phyloP scores from a whole-genome alignment of 2,329 filamentous ascomycete species.

The Phaeosphaeria sp. region DNA sequence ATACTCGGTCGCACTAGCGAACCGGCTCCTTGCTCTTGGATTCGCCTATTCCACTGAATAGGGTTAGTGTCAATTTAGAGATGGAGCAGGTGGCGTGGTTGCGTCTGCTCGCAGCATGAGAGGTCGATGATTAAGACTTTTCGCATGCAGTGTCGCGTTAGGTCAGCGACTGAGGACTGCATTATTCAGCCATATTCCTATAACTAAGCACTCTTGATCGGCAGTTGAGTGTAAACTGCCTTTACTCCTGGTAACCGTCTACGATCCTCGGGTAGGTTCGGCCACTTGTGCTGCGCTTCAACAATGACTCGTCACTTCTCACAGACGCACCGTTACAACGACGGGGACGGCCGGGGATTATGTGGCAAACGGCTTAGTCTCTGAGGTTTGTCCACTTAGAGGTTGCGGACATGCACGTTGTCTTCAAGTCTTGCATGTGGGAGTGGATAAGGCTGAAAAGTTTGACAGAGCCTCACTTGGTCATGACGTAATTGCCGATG shows the following conservation, averaged over 20 bases:
- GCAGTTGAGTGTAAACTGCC: neutral
- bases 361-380: neutral
- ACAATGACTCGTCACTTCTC: neutral
- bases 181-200: neutral
- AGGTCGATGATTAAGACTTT: neutral
- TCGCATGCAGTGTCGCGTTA: neutral
- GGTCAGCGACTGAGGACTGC: neutral
- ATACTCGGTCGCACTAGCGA: constrained; percentile 18
- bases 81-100: neutral
- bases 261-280: neutral
- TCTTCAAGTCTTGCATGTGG: neutral
- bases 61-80: neutral
- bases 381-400: neutral
- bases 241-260: neutral
- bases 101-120: neutral
- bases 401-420: neutral
- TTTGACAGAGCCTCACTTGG: neutral
- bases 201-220: neutral
- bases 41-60: neutral
- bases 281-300: neutral
- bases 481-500: neutral
- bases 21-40: neutral
- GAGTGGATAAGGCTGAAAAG: neutral
- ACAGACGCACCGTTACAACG: neutral
- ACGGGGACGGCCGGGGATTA: neutral